Conservation (phyloP, 345 rosid species). For the Lagerstroemia speciosa region DNA sequence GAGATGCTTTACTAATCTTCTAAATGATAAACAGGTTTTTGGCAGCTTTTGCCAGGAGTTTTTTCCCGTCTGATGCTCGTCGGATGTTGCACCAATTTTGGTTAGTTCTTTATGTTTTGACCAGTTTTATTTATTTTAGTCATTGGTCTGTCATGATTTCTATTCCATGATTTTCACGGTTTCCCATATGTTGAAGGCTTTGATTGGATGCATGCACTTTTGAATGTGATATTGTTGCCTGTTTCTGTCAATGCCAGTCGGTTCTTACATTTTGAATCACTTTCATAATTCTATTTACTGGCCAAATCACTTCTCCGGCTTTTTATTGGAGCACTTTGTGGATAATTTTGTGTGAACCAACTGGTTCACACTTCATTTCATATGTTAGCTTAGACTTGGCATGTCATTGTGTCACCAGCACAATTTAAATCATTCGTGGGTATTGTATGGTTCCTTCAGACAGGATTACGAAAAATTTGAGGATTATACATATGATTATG, state of each 20-base stretch:
- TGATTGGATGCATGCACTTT: background rate
- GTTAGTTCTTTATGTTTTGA: conserved; percentile 22
- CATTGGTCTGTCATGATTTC: too few species aligned
- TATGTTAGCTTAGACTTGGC: background rate
- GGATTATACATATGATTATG: background rate
- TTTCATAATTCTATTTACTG: background rate
- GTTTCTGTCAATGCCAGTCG: background rate
- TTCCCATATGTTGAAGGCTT: too few species aligned
- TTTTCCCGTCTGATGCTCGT: conserved; percentile 83
- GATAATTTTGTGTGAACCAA: too few species aligned
- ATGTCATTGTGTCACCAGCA: background rate
- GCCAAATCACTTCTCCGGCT: too few species aligned
- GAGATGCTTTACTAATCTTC: conserved; percentile 6
- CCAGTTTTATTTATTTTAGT: too few species aligned
- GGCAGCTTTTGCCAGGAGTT: conserved; percentile 79
- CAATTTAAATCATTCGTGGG: background rate
- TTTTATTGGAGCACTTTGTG: too few species aligned
- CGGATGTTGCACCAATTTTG: conserved; percentile 88
- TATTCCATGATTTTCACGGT: too few species aligned
- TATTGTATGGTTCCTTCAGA: background rate
- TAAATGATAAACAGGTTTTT: conserved; percentile 53
- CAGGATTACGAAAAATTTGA: background rate
- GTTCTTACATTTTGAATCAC: too few species aligned
- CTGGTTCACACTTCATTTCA: background rate
- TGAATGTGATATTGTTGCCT: background rate